Evolutionary conservation across 2,329 filamentous ascomycete species (phyloP), one percentile per base, ranked within the genome.

Genomic region (Dactylellina cionopaga): DNA sequence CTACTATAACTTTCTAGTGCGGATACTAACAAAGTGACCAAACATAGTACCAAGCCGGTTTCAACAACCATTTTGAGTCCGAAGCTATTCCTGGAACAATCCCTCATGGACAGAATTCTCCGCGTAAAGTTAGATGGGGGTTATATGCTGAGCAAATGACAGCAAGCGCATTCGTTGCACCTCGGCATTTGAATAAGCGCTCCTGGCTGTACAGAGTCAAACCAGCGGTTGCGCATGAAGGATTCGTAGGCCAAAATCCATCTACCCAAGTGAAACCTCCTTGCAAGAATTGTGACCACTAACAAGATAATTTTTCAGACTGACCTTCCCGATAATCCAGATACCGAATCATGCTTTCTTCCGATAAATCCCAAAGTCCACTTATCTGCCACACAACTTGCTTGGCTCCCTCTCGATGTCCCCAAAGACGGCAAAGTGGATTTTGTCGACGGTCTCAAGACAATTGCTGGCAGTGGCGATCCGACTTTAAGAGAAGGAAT

Each of bases 311-410:
- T n/a, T n/a, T 13, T 1, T 25, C 15, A 73, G 75, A 77, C 70
- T 47, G 75, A 77, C 63, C 65, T 74, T 4, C 76, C 79, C 13
- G 75, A 78, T 24, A 81, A 81, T 59, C 49, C 76, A 13, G 75
- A 81, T 62, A 79, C 80, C 6, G 80, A 82, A 72, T 79, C 81
- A 1, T 82, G 80, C 75, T 86, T 85, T 76, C 78, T 83, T 3
- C 84, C 83, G 4, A 81, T 84, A 39, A 81, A 81, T 49, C 80
- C 81, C 46, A 79, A 80, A 31, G 82, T 85, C 3, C 80, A 82
- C n/a, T 79, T 83, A 9, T 82, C 83, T 46, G 80, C 83, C 7
- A 83, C 85, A 72, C 83, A 85, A 77, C 80, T 84, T 37, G 84
- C 82, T 81, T 78, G 83, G 83, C 70, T 80, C 76, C 66, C 83